Evolutionary conservation across 179 eudicot genomes (phyloP), one percentile per base, ranked within the genome.

Genomic region (Beta lomatogona): DNA sequence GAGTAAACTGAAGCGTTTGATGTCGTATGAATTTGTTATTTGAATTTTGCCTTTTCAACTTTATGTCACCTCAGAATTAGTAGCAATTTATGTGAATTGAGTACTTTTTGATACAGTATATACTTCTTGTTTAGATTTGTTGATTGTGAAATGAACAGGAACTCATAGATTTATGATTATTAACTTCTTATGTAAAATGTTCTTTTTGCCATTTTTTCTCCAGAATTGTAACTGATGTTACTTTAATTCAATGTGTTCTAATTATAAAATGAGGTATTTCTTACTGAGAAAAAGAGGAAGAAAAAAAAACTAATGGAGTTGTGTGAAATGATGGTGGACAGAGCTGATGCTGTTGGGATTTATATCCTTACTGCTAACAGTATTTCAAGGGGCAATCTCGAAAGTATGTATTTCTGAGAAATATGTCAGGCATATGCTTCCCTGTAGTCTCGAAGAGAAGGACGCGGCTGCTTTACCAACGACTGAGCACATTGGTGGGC

Each of bases 331-430:
- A 57, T 72, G 80, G 71, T 59, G 83, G 73, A 21, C 93, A 94
- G 97, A 94, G 85, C 84, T 93, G 98, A 94, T 94, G 98, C 88
- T 94, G 58, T 80, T 94, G 74, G 98, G 98, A 82, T 94, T 94
- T 75, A 92, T 94, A 74, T 94, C 98, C 57, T 86, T 94, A n/a
- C 83, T 94, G 77, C 78, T 94, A 78, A 91, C 98, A 46, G 98
- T 94, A 73, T 89, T 91, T 53, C 97, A 94, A 90, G 83, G 83
- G 63, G 74, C 86, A 46, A 93, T 93, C 36, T 83, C 86, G 25
- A 89, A 88, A 81, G 85, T 94, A 6, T 94, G 98, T 73, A 93
- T 94, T 77, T 80, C 86, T 3, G 80, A 81, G 81, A 77, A 54
- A 68, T 13, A 78, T 5, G 87, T 88, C 52, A 76, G 4, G 16